Conservation (phyloP, 805 yeast genomes). For the Candida nonsorbophila region DNA sequence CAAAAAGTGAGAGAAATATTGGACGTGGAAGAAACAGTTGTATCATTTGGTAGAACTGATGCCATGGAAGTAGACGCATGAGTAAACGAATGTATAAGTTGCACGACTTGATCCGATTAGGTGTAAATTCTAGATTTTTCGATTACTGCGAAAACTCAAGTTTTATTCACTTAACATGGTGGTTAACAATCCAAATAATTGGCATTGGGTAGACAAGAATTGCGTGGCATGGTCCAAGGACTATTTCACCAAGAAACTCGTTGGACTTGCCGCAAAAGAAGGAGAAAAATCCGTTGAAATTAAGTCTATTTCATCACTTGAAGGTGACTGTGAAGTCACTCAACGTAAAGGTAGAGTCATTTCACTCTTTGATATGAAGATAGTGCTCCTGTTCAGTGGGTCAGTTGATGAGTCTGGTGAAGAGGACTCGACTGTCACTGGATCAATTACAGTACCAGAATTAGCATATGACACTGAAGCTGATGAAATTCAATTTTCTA, state of each 20-base stretch:
- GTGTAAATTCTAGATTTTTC: conserved; percentile 13
- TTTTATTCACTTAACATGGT: conserved; percentile 51
- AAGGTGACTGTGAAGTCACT: conserved; percentile 95
- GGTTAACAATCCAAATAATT: conserved; percentile 93
- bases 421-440: conserved; percentile 43
- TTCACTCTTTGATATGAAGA: conserved; percentile 76
- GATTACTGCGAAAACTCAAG: conserved; percentile 1
- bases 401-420: conserved; percentile 11
- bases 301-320: conserved; percentile 52
- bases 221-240: conserved; percentile 86
- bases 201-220: conserved; percentile 99
- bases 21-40: conserved; percentile 62
- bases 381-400: conserved; percentile 59
- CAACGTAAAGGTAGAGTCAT: conserved; percentile 97
- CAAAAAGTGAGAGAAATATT: conserved; percentile 61
- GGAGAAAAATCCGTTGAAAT: conserved; percentile 32
- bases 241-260: conserved; percentile 62
- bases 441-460: conserved; percentile 83
- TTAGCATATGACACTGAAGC: conserved; percentile 86
- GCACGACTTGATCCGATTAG: conserved; percentile 1
- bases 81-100: not conserved
- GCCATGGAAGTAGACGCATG: conserved; percentile 42
- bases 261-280: conserved; percentile 38
- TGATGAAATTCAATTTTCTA: conserved; percentile 81
- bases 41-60: conserved; percentile 27